Conservation (phyloP, 1,284 basidiomycete species). For the Schizophyllum amplum region DNA sequence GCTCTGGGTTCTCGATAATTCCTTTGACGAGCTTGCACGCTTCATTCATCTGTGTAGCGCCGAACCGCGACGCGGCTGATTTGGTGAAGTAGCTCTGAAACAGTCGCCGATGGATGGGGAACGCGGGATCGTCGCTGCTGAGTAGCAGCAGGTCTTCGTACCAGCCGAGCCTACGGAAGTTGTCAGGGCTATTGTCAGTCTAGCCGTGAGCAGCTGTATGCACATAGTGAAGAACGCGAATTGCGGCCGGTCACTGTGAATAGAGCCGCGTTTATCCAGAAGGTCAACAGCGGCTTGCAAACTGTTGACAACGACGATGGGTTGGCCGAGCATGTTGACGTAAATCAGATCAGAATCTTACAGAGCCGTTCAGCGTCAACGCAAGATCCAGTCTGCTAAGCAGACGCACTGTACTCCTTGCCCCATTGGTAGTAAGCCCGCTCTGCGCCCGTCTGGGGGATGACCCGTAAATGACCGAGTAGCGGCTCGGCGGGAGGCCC, state of each 20-base stretch:
- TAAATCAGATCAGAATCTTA: not conserved
- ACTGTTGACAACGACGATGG: not conserved
- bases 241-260: not conserved
- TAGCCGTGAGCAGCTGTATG: no score
- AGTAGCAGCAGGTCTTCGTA: not conserved
- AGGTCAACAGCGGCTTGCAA: not conserved
- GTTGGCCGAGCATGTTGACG: not conserved
- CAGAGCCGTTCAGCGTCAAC: no score
- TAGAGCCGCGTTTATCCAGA: not conserved
- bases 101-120: not conserved
- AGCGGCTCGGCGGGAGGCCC: conserved; percentile 12
- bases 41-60: not conserved
- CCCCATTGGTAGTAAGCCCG: conserved; percentile 11
- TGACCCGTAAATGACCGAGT: conserved; percentile 13
- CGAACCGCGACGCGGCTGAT: not conserved
- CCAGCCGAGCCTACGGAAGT: not conserved
- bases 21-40: not conserved
- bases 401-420: conserved; percentile 12
- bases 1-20: not conserved
- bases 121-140: not conserved
- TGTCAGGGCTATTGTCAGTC: no score
- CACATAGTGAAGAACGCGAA: not conserved
- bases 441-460: conserved; percentile 9
- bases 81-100: not conserved
- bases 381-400: not conserved